phyloP scores from a whole-genome alignment of 2,329 filamentous ascomycete genomes.

The Neonectria ditissima region DNA sequence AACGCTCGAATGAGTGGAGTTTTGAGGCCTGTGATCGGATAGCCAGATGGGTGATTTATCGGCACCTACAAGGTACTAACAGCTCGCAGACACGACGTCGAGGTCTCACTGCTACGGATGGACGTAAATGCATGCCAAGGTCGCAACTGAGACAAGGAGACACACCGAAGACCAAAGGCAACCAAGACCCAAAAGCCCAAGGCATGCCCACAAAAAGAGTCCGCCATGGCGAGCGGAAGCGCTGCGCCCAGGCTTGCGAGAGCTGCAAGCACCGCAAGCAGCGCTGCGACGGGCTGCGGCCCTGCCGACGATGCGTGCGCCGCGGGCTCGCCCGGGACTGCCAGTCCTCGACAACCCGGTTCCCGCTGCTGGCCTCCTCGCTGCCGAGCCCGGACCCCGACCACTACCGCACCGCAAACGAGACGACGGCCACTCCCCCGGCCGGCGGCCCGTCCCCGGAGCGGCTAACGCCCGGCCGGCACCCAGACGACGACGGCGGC shows the following conservation, averaged over 20 bases:
- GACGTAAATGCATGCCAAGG: background rate
- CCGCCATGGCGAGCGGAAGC: conserved; percentile 40
- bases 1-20: background rate
- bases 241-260: conserved; percentile 43
- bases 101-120: too few species aligned
- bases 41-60: background rate
- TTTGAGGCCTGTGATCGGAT: background rate
- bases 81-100: background rate
- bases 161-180: conserved; percentile 1
- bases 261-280: conserved; percentile 44
- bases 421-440: conserved; percentile 6
- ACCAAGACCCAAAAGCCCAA: background rate
- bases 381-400: conserved; percentile 42
- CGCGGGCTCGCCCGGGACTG: conserved; percentile 40
- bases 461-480: conserved; percentile 32
- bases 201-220: conserved; percentile 43
- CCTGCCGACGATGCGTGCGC: conserved; percentile 42
- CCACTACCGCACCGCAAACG: conserved; percentile 13
- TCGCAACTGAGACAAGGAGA: background rate
- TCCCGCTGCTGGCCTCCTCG: conserved; percentile 39
- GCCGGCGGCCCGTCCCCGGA: conserved; percentile 27
- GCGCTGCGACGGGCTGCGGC: conserved; percentile 40
- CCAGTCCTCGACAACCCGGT: conserved; percentile 30
- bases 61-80: background rate
- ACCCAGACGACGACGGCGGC: too few species aligned